phyloP scores from a whole-genome alignment of 1,139 yeast species.

The Geotrichum aggregatum region DNA sequence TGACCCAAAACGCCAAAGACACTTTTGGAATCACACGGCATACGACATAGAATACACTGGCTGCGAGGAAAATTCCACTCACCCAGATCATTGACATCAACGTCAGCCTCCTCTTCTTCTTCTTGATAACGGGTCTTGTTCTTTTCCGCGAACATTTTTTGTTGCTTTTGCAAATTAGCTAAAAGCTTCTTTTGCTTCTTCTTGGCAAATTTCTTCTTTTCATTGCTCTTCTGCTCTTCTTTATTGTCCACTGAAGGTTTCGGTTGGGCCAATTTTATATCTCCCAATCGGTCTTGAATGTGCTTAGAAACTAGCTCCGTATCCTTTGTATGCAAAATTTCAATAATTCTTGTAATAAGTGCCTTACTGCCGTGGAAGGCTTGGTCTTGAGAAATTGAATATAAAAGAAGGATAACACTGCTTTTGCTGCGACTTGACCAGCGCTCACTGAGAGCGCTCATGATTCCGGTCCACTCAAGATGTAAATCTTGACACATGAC shows the following conservation, averaged over 20 bases:
- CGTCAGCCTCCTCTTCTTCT: constrained; percentile 39
- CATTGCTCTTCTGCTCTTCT: constrained; percentile 20
- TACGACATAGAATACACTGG: constrained; percentile 84
- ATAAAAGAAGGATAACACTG: constrained; percentile 8
- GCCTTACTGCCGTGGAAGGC: constrained; percentile 17
- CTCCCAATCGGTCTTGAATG: constrained; percentile 9
- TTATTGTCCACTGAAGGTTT: constrained; percentile 16
- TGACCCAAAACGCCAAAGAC: constrained; percentile 72
- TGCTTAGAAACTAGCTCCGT: constrained; percentile 16
- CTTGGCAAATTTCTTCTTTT: constrained; percentile 47
- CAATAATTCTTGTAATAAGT: constrained; percentile 22
- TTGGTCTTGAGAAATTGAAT: constrained; percentile 8
- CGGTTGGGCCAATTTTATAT: constrained; percentile 13
- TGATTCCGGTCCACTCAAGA: constrained; percentile 9
- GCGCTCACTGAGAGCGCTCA: neutral
- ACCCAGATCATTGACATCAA: constrained; percentile 39
- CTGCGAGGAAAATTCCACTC: constrained; percentile 75
- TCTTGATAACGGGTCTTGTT: constrained; percentile 29
- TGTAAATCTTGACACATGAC: constrained; percentile 18
- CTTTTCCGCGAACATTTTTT: constrained; percentile 58
- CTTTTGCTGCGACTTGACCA: neutral
- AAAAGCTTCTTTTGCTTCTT: constrained; percentile 68
- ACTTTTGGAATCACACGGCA: constrained; percentile 64
- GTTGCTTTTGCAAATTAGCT: constrained; percentile 72
- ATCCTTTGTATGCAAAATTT: constrained; percentile 21